A percentile compares a stretch with the other conserved stretches of the same genome.
phyloP scores from a whole-genome alignment of 2,329 filamentous ascomycete species.

The Talaromyces rugulosus region DNA sequence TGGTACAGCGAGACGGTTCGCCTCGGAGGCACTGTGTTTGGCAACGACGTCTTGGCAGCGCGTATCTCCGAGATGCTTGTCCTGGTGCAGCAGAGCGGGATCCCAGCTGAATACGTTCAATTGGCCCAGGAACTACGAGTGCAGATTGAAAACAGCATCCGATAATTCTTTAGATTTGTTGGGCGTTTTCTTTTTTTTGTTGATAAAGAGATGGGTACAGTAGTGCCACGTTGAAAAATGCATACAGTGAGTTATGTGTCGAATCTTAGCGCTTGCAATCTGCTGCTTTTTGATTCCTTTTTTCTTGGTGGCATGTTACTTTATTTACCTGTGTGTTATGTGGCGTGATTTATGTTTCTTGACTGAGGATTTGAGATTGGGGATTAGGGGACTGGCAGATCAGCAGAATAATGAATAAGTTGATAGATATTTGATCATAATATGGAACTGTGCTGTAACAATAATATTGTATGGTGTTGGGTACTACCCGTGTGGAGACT shows the following conservation, averaged over 20 bases:
- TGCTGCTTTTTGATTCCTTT: neutral
- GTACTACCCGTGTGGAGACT: neutral
- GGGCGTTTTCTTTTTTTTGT: neutral
- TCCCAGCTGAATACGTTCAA: slow-evolving; percentile 36
- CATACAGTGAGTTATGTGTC: neutral
- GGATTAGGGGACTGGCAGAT: neutral
- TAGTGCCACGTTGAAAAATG: neutral
- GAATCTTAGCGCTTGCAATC: neutral
- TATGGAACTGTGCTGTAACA: too few species aligned
- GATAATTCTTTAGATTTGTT: slow-evolving; percentile 20
- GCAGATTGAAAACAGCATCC: slow-evolving; percentile 37
- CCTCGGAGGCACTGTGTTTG: slow-evolving; percentile 53
- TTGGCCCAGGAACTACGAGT: slow-evolving; percentile 37
- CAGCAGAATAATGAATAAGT: neutral
- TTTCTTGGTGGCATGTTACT: neutral
- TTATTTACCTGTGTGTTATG: neutral
- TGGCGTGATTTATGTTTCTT: neutral
- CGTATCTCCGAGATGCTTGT: slow-evolving; percentile 43
- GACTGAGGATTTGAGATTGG: neutral
- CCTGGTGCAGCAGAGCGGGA: slow-evolving; percentile 40
- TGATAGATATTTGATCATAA: neutral
- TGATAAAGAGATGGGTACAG: neutral
- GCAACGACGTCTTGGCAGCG: slow-evolving; percentile 55
- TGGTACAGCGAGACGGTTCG: slow-evolving; percentile 59
- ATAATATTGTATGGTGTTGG: too few species aligned